Percentiles rank a stretch among this genome's conserved stretches.
phyloP scores from a whole-genome alignment of 192 early-diverging fungal species.

The Backusella westeae region DNA sequence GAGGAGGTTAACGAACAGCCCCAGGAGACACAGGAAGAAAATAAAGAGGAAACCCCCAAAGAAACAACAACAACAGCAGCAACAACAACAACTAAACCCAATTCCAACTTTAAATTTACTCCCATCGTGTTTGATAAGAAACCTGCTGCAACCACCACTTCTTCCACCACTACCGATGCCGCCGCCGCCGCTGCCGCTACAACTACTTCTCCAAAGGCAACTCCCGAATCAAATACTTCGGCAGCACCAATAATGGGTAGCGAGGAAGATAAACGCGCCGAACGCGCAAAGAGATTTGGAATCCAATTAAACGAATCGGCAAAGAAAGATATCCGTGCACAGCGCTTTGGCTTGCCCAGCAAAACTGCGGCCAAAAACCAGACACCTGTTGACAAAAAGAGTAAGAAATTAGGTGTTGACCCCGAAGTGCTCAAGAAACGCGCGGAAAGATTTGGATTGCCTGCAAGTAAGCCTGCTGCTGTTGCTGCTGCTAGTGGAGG shows the following conservation, averaged over 20 bases:
- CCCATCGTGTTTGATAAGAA: slow-evolving; percentile 37
- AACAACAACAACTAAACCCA: slow-evolving; percentile 17
- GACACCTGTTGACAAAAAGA: background rate
- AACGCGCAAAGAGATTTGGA: slow-evolving; percentile 46
- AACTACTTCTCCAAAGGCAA: background rate
- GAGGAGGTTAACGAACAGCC: background rate
- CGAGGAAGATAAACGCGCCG: slow-evolving; percentile 24
- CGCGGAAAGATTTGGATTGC: slow-evolving; percentile 50
- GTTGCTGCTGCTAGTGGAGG: background rate
- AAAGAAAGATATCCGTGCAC: slow-evolving; percentile 50
- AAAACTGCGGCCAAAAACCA: slow-evolving; percentile 15
- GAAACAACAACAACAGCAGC: background rate
- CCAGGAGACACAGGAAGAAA: background rate
- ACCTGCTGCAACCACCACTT: slow-evolving; percentile 3
- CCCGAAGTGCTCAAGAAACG: slow-evolving; percentile 53
- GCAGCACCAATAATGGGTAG: slow-evolving; percentile 8
- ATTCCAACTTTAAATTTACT: slow-evolving; percentile 38
- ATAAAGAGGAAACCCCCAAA: background rate
- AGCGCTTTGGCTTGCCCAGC: slow-evolving; percentile 47
- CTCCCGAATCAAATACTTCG: background rate
- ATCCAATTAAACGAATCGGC: slow-evolving; percentile 44
- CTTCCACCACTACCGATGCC: slow-evolving; percentile 2
- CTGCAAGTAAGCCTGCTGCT: slow-evolving; percentile 28
- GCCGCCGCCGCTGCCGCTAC: background rate
- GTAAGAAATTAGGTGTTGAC: slow-evolving; percentile 27